Evolutionary conservation across 257 asterid genomes (phyloP).

Genomic region (Nicotiana sylvestris): DNA sequence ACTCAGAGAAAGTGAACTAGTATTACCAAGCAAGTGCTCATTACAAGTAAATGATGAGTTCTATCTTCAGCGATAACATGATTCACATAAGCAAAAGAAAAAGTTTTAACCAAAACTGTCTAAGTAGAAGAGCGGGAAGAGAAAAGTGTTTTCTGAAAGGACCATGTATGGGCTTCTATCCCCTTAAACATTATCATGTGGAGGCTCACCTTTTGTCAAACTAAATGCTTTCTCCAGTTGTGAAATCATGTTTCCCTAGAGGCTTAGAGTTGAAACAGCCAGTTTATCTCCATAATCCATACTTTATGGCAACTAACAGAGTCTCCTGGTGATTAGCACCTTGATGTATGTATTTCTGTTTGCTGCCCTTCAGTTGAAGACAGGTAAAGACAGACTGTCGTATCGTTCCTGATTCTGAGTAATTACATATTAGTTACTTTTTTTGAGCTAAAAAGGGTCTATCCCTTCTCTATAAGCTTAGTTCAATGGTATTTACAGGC

Average conservation of each 20-base stretch:
- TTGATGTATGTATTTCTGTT: background rate
- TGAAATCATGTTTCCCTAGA: background rate
- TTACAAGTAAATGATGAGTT: background rate
- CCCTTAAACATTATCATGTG: background rate
- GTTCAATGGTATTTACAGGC: background rate
- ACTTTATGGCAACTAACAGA: background rate
- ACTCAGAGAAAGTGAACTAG: background rate
- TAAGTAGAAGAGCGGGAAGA: background rate
- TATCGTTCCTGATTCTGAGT: background rate
- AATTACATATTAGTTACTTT: background rate
- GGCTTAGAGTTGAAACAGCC: background rate
- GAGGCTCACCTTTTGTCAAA: background rate
- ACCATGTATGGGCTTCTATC: background rate
- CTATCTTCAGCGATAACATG: background rate
- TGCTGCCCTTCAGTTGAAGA: background rate
- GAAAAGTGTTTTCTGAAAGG: background rate
- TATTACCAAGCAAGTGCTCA: background rate
- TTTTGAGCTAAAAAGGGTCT: background rate
- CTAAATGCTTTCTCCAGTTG: background rate
- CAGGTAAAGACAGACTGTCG: background rate
- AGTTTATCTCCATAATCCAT: background rate
- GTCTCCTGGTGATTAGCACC: background rate
- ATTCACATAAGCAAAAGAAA: background rate
- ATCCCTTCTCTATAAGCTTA: background rate
- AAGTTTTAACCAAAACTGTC: background rate